phyloP scores from a whole-genome alignment of 2,329 filamentous ascomycete genomes.

The Achaetomium macrosporum region DNA sequence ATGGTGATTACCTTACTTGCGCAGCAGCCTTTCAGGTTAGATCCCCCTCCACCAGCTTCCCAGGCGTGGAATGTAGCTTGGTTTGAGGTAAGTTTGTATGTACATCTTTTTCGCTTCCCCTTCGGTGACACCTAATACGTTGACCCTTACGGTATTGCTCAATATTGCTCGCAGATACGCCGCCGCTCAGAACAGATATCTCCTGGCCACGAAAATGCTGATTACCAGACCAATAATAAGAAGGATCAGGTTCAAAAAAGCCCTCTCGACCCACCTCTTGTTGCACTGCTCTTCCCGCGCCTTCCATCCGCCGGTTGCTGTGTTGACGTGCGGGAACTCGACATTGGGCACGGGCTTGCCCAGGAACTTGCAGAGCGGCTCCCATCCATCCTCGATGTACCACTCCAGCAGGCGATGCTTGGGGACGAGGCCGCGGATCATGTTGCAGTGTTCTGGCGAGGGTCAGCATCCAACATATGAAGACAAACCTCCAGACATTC shows the following conservation, averaged over 20 bases:
- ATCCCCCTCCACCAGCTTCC: no score
- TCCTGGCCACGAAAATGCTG: background rate
- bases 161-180: no score
- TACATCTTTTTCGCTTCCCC: no score
- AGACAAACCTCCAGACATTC: no score
- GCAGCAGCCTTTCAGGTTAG: no score
- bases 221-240: background rate
- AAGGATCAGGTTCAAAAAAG: constrained; percentile 22
- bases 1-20: no score
- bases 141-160: no score
- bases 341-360: constrained; percentile 30
- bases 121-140: no score
- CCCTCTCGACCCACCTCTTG: constrained; percentile 23
- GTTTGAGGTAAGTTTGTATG: no score
- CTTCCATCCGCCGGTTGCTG: constrained; percentile 22
- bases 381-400: constrained; percentile 36
- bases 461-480: no score
- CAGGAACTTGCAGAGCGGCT: constrained; percentile 36
- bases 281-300: constrained; percentile 24
- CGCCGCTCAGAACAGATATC: constrained; percentile 1
- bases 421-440: constrained; percentile 32
- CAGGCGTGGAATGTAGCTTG: no score
- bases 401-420: constrained; percentile 33
- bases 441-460: constrained; percentile 28
- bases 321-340: constrained; percentile 33